Evolutionary conservation across 2,329 filamentous ascomycete genomes (phyloP), one percentile per base, ranked within the genome.

Genomic region (Aspergillus jensenii): DNA sequence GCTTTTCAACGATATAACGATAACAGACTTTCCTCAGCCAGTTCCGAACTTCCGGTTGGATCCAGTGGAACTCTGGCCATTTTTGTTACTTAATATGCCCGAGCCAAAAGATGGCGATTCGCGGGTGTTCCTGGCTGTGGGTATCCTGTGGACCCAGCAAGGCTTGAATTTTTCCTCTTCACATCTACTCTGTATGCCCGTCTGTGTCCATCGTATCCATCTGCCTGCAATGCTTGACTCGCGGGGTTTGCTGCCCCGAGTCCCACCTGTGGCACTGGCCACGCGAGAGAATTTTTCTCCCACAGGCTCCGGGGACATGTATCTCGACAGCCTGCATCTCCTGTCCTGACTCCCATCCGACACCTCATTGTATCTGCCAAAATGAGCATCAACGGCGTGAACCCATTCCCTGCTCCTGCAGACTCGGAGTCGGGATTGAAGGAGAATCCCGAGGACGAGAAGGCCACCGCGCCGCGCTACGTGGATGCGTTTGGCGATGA

Each of bases 401-500:
- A 4, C 6, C 8, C 25, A 3, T 14, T 12, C 6, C 19, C 50
- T 15, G 39, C 1, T 25, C 40, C 40, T 5, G 39, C 17, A 4
- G 50, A 35, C 39, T 15, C 50, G 12, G 50, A 52, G 50, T 3
- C 23, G 11, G 50, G 40, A 45, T 52, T 40, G 50, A 52, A 35
- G 39, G 40, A 35, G 12, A 37, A 9, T 14, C 15, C 35, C 2
- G 39, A 45, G 31, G 51, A 53, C 8, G 43, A 46, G 5, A 53
- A 53, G 19, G 45, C 6, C 37, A 11, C 8, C 12, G 17, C 25
- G 15, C 45, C 53, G 14, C 31, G 41, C 9, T 45, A 37, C 12
- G 45, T 23, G 17, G 50, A 58, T 17, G 41, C 69, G 4, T 74
- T 74, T 57, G 71, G 71, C 2, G 59, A 74, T 52, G 72, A 75